Evolutionary conservation across 352 stramenopile genomes (phyloP), one percentile per base, ranked within the genome.

Genomic region (Globisporangium ultimum): DNA sequence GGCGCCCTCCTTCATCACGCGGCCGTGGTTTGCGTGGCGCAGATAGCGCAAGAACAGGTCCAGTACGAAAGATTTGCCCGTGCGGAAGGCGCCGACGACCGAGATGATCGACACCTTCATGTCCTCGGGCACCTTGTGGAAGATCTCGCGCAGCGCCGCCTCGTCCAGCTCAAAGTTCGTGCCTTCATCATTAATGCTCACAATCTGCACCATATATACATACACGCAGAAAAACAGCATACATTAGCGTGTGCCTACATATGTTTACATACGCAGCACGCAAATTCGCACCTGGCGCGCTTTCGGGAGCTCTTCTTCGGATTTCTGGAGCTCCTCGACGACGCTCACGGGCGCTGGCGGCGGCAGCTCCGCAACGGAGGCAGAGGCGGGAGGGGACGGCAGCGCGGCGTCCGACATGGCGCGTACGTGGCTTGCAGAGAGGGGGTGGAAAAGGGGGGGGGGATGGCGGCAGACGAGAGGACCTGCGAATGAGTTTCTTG

Each of bases 81-180:
- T 99, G 51, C 97, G 91, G 78, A 99, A 99, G 8, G 96, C 97
- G 45, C 97, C 97, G 1, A 99, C 97, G 12, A 99, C 97, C 41
- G 90, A 98, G 40, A 99, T 88, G 38, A 99, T 97, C 20, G 94
- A 79, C 11, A 99, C 96, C 73, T 99, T 98, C 87, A 97, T 98
- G 56, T 95, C 89, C 47, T 87, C 78, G 12, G 91, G 96, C 28
- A 82, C 74, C 55, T 84, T 78, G 58, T 78, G 71, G 53, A 89
- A 91, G 61, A 94, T 94, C 32, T 73, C 62, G 41, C 80, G 70
- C 41, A 94, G 76, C 49, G 77, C 83, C 34, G 70, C 53, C 54
- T 90, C 83, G 59, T 94, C 78, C 38, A 94, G 71, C 60, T 82
- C 72, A 72, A 95, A 95, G 66, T 90, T 93, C 28, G 79, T 93